Evolutionary conservation across 2,329 filamentous ascomycete genomes (phyloP).

Genomic region (Fusarium vanettenii): DNA sequence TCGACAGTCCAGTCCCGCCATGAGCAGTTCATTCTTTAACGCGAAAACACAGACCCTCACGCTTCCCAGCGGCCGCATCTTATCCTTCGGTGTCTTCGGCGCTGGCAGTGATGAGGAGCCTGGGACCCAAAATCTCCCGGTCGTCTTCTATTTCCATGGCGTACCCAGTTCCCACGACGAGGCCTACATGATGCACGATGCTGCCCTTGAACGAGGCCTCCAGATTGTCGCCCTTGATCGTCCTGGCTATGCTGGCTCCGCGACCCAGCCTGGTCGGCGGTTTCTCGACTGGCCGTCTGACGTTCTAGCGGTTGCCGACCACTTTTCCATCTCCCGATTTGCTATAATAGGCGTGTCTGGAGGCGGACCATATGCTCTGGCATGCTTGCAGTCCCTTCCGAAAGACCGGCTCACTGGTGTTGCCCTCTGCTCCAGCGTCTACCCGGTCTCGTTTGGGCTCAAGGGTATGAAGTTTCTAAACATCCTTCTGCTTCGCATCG

Average conservation of each 20-base stretch:
- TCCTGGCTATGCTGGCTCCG: constrained; percentile 56
- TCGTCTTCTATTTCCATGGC: constrained; percentile 56
- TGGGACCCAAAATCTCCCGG: constrained; percentile 46
- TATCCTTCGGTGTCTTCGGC: constrained; percentile 47
- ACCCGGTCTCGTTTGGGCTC: constrained; percentile 25
- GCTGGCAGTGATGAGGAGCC: constrained; percentile 46
- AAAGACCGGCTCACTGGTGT: constrained; percentile 47
- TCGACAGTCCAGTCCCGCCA: not conserved
- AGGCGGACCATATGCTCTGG: constrained; percentile 52
- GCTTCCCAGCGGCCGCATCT: constrained; percentile 53
- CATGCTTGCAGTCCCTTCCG: constrained; percentile 48
- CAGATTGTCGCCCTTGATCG: constrained; percentile 55
- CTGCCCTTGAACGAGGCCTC: constrained; percentile 41
- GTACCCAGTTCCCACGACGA: constrained; percentile 56
- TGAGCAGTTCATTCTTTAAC: not conserved
- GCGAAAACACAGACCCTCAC: constrained; percentile 42
- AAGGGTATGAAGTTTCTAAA: constrained; percentile 25
- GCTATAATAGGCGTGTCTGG: constrained; percentile 50
- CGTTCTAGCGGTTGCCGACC: constrained; percentile 45
- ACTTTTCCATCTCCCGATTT: constrained; percentile 42
- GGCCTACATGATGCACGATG: constrained; percentile 39
- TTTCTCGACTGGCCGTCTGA: constrained; percentile 51
- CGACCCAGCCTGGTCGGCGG: constrained; percentile 46
- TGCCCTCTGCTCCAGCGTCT: constrained; percentile 45
- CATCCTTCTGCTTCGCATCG: not conserved